Base-by-base conservation (phyloP, 2,329 filamentous ascomycete genomes). In the Fusarium domesticum region DNA sequence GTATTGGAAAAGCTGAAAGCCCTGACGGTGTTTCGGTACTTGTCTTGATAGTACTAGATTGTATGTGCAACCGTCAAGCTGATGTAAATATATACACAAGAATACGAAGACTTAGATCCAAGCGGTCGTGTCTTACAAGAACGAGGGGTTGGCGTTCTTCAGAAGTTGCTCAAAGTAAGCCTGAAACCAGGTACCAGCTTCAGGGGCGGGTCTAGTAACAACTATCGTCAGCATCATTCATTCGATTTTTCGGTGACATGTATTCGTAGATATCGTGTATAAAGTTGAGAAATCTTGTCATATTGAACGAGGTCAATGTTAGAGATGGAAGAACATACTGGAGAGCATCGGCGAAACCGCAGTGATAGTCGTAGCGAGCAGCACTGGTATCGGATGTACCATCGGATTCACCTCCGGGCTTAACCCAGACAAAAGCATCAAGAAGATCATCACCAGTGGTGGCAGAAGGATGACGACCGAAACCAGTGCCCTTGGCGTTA, bases 361-460 rank as follows among this genome's bases (percentile, higher is more conserved):
- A 83, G 64, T 57, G 54, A 48, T 54, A 55, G 45, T 64, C 61
- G 23, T 64, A 64, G 34, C 61, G 74, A 16, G 65, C 51, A 8
- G 79, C 71, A 25, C 56, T 65, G 31, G 66, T 70, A 57, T 79
- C 65, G 28, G 70, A 75, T 30, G 72, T 75, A 50, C 72, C 72
- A 51, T 76, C 73, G 35, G 70, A 86, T 61, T 78, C 75, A 48
- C 75, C 75, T 51, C 83, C 83, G 5, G 83, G 83, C 74, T 86
- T 87, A 55, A 85, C 70, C 83, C 83, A 86, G 45, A 85, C 83
- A 53, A 86, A 83, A 32, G 83, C 81, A 62, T 87, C 84, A 25
- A 77, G 70, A 15, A 83, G 68, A 2, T 66, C 60, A 50, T 81
- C 73, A 12, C 77, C 79, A 7, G 83, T 86, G 59, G 78, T 70